Conservation (phyloP, 257 asterid genomes). For the Solanum infundibuliforme region DNA sequence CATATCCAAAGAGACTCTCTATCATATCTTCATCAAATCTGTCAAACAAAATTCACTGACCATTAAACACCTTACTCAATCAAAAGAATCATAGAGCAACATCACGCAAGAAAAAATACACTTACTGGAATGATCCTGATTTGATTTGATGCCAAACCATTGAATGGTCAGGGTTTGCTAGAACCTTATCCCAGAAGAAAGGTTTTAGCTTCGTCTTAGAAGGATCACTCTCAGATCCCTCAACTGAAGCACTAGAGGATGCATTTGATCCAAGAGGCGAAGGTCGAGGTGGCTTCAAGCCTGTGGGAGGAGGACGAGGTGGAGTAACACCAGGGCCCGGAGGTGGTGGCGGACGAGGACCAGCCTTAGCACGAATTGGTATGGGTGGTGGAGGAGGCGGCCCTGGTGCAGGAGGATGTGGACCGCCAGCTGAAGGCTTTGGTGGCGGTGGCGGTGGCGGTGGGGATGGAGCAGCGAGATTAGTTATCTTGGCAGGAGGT, state of each 20-base stretch:
- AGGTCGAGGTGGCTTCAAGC: constrained; percentile 42
- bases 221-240: constrained; percentile 35
- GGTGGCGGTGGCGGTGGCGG: constrained; percentile 32
- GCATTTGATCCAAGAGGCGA: constrained; percentile 37
- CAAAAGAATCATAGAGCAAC: too few relatives aligned
- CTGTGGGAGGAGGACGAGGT: constrained; percentile 37
- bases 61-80: too few relatives aligned
- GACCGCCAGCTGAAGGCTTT: constrained; percentile 17
- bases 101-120: not conserved
- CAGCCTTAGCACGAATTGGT: constrained; percentile 10
- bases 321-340: constrained; percentile 24
- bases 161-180: constrained; percentile 77
- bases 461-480: constrained; percentile 10
- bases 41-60: constrained; percentile 8
- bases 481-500: constrained; percentile 2
- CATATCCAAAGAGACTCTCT: constrained; percentile 71
- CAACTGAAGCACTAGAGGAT: constrained; percentile 23
- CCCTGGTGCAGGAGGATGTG: constrained; percentile 18
- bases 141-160: constrained; percentile 98
- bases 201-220: constrained; percentile 82
- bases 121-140: constrained; percentile 96
- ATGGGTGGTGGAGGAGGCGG: constrained; percentile 23
- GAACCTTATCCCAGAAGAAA: constrained; percentile 94
- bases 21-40: constrained; percentile 96
- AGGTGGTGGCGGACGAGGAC: constrained; percentile 24